Evolutionary conservation across 148 eudicot genomes (phyloP).

Genomic region (Hydrangea macrophylla): DNA sequence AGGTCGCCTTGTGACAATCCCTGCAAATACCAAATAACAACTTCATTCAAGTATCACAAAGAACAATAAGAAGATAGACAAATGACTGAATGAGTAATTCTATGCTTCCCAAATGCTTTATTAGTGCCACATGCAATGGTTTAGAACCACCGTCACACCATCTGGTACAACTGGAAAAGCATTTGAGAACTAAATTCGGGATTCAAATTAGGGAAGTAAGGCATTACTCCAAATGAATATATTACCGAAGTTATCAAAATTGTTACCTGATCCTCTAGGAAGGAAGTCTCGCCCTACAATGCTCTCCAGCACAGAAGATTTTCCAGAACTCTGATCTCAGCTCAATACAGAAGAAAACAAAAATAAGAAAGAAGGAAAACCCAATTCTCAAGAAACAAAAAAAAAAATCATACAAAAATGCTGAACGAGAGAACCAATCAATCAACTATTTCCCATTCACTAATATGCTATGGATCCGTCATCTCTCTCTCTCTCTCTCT

Average conservation of each 20-base stretch:
- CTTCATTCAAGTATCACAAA: neutral
- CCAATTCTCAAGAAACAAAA: neutral
- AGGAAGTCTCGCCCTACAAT: conserved; percentile 94
- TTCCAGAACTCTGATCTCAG: conserved; percentile 79
- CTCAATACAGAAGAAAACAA: conserved; percentile 6
- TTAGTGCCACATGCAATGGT: too few species aligned
- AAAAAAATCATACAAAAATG: conserved; percentile 11
- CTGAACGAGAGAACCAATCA: too few species aligned
- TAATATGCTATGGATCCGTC: neutral
- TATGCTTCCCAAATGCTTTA: too few species aligned
- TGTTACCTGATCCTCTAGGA: conserved; percentile 93
- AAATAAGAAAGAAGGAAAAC: neutral
- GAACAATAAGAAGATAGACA: neutral
- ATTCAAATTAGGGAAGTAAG: too few species aligned
- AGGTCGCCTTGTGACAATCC: conserved; percentile 95
- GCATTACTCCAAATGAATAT: too few species aligned
- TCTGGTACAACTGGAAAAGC: too few species aligned
- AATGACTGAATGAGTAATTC: neutral
- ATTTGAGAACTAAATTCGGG: too few species aligned
- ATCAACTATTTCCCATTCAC: neutral
- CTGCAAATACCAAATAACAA: conserved; percentile 28
- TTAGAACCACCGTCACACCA: too few species aligned
- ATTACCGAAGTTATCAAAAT: conserved; percentile 7
- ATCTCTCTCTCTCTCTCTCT: too few species aligned
- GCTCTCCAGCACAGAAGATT: conserved; percentile 93